A percentile compares a stretch with the other conserved stretches of the same genome.
phyloP scores from a whole-genome alignment of 2,329 filamentous ascomycete genomes.

The Fusarium foetens region DNA sequence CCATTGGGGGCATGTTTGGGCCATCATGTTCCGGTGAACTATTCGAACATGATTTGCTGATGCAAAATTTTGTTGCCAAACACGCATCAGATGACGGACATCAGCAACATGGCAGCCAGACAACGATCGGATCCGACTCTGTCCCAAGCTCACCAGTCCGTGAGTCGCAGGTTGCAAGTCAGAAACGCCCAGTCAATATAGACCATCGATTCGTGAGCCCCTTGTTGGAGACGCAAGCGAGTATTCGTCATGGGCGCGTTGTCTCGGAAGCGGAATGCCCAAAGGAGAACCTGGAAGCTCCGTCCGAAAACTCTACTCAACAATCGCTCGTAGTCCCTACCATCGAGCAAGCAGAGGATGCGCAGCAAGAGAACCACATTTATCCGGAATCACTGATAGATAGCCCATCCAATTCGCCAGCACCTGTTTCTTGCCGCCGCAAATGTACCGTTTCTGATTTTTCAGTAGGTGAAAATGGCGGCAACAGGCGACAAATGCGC shows the following conservation, averaged over 20 bases:
- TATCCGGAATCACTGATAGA: neutral
- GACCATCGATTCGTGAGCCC: neutral
- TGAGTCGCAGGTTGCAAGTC: neutral
- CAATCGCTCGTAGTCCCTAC: neutral
- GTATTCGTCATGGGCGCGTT: neutral
- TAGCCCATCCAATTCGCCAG: neutral
- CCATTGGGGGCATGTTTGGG: slow-evolving; percentile 78
- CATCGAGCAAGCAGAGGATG: neutral
- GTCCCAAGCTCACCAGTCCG: slow-evolving; percentile 9
- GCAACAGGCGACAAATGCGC: neutral
- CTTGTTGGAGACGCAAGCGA: slow-evolving; percentile 17
- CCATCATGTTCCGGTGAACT: slow-evolving; percentile 67
- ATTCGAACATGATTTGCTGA: slow-evolving; percentile 74
- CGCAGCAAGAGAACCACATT: neutral
- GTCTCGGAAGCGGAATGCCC: neutral
- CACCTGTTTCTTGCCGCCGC: neutral
- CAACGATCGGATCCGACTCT: slow-evolving; percentile 13
- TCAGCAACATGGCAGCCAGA: slow-evolving; percentile 27
- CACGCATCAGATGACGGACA: neutral
- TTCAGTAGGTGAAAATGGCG: neutral
- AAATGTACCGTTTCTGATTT: slow-evolving; percentile 40
- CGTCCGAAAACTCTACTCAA: neutral
- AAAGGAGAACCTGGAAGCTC: neutral
- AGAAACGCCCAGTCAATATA: neutral
- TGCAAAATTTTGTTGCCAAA: slow-evolving; percentile 54